Base-by-base conservation (phyloP, 768 basidiomycete genomes). In the Lyophyllum decastes region DNA sequence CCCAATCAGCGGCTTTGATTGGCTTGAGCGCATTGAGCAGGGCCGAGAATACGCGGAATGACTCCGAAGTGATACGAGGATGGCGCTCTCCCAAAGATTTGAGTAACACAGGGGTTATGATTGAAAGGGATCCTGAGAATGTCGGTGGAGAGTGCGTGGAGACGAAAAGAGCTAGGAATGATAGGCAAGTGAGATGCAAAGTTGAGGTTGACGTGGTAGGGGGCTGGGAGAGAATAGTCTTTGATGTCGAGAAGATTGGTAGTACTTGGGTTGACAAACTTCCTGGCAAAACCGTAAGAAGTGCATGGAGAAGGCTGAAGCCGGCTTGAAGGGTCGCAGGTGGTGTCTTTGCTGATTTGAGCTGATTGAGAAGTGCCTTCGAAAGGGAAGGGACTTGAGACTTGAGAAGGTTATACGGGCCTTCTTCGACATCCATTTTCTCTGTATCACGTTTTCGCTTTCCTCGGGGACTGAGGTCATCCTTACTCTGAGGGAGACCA, bases 101-200 rank as follows among this genome's bases (percentile, higher is more conserved):
- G 41, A 95, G 82, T 38, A 98, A 82, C 14, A 87, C 83, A 1
- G 90, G 86, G 0, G 88, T 88, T 35, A 98, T 76, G 16, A 76
- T 76, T 1, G 86, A 73, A n/a, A 98, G 79, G 11, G 84, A 81
- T 22, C 75, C 65, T 1, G 76, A 69, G 68, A 88, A 95, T 0
- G 83, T 78, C 4, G 82, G 69, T 0, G 87, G 78, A 50, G 83
- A 69, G 67, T 95, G 82, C 4, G 88, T 65, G 4, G 86, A 81
- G 73, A 98, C 92, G 75, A 95, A 93, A 1, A 88, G 77, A 0
- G 87, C 81, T 26, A 95, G 83, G 82, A 99, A 98, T 2, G 90
- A 86, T 19, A 98, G 78, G 60, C 89, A 88, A 0, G 90, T 87
- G 52, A 94, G 79, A 61, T 96, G 92, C 30, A 99, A 78, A 16